Base-by-base conservation (phyloP, 192 early-diverging fungal species). In the Linderina pennispora region DNA sequence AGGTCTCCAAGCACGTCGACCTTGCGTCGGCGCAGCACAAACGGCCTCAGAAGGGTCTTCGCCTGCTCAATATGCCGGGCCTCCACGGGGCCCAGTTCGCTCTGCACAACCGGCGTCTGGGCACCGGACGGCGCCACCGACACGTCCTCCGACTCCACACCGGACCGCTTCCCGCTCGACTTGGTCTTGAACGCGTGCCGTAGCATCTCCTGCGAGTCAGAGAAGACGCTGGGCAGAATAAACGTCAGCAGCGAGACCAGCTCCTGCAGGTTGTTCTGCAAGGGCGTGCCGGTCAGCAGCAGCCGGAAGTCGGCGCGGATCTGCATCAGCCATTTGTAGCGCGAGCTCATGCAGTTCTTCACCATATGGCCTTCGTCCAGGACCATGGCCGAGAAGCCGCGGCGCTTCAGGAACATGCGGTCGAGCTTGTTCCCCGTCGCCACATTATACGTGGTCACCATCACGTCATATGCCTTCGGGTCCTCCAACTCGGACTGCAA, bases 341-440 rank as follows among this genome's bases (percentile, higher is more conserved):
- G 64, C 16, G 79, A 68, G 41, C 81, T 87, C 35, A 77, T 77
- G 43, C 82, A 85, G 61, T 95, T 95, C 70, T 95, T 95, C 43
- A 95, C 69, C 84, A 90, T 87, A 40, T 91, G 85, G 11, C 91
- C 91, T 53, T 95, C 92, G 58, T 95, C 92, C 21, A 95, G 62
- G 34, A 95, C 83, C 42, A 92, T 64, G 13, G 83, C 70, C 40
- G 77, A 56, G 55, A 84, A 88, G 0, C 49, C 43, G 24, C 86
- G 50, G n/a, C 58, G 45, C 42, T 77, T 81, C 10, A 95, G 67
- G 48, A 91, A 92, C 26, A 55, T 54, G 8, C 88, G 77, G 48
- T 92, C 90, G 6, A 86, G 70, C 43, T 77, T 76, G 22, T 73
- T 60, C 3, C 82, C 75, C 0, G 88, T 82, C 0, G 89, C 87